Evolutionary conservation across 768 basidiomycete species (phyloP).

Genomic region (Podaxis sp.): DNA sequence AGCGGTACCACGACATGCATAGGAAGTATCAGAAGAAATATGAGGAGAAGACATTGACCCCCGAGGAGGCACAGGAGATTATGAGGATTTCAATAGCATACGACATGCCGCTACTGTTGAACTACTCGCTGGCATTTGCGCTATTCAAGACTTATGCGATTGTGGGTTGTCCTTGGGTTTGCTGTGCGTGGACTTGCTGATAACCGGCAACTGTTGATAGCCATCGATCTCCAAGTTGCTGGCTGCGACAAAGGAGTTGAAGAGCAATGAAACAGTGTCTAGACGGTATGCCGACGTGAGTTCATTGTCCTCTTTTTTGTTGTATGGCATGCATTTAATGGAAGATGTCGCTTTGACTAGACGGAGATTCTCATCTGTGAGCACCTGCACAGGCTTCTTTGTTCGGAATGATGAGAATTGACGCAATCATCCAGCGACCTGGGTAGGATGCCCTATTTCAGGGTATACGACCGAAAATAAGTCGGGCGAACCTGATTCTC

Average conservation of each 20-base stretch:
- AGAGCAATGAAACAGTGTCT: slow-evolving; percentile 28
- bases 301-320: slow-evolving; percentile 4
- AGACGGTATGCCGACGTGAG: slow-evolving; percentile 48
- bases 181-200: neutral
- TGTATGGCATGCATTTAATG: neutral
- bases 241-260: slow-evolving; percentile 34
- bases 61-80: slow-evolving; percentile 43
- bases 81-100: slow-evolving; percentile 28
- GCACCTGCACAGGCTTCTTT: neutral
- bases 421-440: slow-evolving; percentile 21
- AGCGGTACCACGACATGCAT: slow-evolving; percentile 38
- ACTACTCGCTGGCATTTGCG: slow-evolving; percentile 40
- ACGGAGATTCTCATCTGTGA: slow-evolving; percentile 40
- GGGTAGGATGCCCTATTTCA: slow-evolving; percentile 24
- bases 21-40: slow-evolving; percentile 33
- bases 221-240: slow-evolving; percentile 44
- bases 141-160: slow-evolving; percentile 51
- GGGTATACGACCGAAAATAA: slow-evolving; percentile 10
- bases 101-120: slow-evolving; percentile 42
- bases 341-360: slow-evolving; percentile 19
- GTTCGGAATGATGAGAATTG: neutral
- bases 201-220: slow-evolving; percentile 19
- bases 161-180: slow-evolving; percentile 24
- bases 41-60: slow-evolving; percentile 31
- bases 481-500: slow-evolving; percentile 22